These are phyloP conservation scores for Raphanus raphanistrum DNA, from an alignment of 345 rosid species.

Conservation along the genomic window DNA sequence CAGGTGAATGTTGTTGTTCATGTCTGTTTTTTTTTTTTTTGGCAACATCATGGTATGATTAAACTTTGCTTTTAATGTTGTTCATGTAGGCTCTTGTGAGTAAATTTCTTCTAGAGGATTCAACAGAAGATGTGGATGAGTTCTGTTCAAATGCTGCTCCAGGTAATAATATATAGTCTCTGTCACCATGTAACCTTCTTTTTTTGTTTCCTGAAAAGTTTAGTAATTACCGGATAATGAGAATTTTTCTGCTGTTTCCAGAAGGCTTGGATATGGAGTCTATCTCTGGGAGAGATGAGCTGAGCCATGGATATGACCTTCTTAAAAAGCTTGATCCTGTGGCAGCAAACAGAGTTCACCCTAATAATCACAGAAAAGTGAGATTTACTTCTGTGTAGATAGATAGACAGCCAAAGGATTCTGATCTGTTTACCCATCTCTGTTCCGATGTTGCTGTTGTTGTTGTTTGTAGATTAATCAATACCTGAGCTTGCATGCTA, in stretches of 20 bases:
- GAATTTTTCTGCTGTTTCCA: slow-evolving; percentile 3
- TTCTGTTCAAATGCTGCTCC: slow-evolving; percentile 32
- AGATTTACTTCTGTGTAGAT: slow-evolving; percentile 4
- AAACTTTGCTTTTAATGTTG: not conserved
- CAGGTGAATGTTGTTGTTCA: slow-evolving; percentile 53
- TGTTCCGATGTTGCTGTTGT: slow-evolving; percentile 16
- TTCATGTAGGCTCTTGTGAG: slow-evolving; percentile 73
- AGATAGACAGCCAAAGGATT: not conserved
- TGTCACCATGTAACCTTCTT: not conserved
- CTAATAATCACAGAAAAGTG: slow-evolving; percentile 87
- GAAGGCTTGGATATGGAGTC: slow-evolving; percentile 38
- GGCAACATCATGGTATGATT: not conserved
- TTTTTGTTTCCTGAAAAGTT: not conserved
- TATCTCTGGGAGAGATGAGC: slow-evolving; percentile 37
- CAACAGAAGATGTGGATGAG: slow-evolving; percentile 44
- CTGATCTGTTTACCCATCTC: not conserved
- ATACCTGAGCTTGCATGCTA: slow-evolving; percentile 69
- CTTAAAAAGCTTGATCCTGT: slow-evolving; percentile 82
- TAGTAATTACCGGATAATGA: not conserved
- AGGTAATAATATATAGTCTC: slow-evolving; percentile 43
- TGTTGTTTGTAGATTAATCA: slow-evolving; percentile 60
- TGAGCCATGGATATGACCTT: slow-evolving; percentile 50
- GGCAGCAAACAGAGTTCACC: slow-evolving; percentile 89
- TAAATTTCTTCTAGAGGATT: slow-evolving; percentile 77
- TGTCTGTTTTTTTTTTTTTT: not conserved